Evolutionary conservation across 257 asterid genomes (phyloP), one percentile per base, ranked within the genome.

Genomic region (Capsicum chinense): DNA sequence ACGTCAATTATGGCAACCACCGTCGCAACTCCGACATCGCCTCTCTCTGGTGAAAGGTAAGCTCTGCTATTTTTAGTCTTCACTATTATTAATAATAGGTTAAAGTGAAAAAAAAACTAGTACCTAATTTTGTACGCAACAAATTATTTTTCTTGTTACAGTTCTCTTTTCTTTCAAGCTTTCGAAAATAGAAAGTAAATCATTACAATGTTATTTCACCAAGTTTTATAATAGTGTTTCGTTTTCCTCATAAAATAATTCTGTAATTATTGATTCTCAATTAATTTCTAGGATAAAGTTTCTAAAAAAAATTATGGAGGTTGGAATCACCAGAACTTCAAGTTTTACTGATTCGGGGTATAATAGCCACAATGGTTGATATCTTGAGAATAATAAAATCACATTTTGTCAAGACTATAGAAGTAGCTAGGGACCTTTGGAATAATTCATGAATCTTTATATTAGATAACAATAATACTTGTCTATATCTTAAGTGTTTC

Each of bases 341-440:
- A 74, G 62, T 74, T 74, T 74, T 74, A 52, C 47, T 14, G 7
- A 5, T 50, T 52, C 4, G 10, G 13, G 59, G 60, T 19, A 63
- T 63, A 62, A 9, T 13, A 10, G 42, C 11, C n/a, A n/a, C n/a
- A n/a, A n/a, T 48, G 12, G 59, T 73, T 1, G 80, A 42, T 48
- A 33, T 50, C 81, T 76, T 76, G 5, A 76, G 81, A 76, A 76
- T 52, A 56, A 13, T 52, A 63, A 63, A 21, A 52, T 76, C 81
- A 1, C 5, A 52, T 4, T 50, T 74, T 52, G 63, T 50, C 81
- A 26, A 6, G 42, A 76, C 63, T 76, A 21, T 52, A 26, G 2
- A 13, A 76, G 63, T 52, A 15, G 33, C 1, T 26, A 26, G 81
- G 81, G 2, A 63, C 63, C 4, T 76, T 42, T 1, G 63, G 81